These are phyloP conservation scores for Backusella circina DNA, from an alignment of 192 early-diverging fungal species.

Conservation along the genomic window DNA sequence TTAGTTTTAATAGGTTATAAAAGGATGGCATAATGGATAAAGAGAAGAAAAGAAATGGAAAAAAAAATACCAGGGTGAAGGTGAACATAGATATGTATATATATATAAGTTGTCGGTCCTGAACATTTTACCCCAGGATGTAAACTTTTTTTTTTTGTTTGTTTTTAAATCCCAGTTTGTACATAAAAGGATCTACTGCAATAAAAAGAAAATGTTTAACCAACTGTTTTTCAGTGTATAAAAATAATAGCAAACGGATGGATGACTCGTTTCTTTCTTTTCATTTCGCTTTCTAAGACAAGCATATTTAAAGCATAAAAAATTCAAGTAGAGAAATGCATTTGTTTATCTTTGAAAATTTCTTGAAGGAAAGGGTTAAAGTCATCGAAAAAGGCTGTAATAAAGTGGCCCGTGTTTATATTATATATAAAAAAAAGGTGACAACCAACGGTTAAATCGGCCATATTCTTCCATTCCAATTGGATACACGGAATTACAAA, in stretches of 20 bases:
- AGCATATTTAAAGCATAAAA: too few relatives aligned
- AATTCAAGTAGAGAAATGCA: too few relatives aligned
- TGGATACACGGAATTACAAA: background rate
- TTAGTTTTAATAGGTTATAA: background rate
- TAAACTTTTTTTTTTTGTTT: too few relatives aligned
- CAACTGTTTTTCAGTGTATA: too few relatives aligned
- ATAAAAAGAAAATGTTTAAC: too few relatives aligned
- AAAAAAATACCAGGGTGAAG: background rate
- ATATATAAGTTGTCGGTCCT: background rate
- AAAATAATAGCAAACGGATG: too few relatives aligned
- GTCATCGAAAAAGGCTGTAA: background rate
- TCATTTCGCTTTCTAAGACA: too few relatives aligned
- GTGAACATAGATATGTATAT: background rate
- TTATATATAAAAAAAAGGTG: background rate
- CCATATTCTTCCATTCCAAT: background rate
- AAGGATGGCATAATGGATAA: background rate
- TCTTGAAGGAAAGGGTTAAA: too few relatives aligned
- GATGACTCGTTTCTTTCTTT: too few relatives aligned
- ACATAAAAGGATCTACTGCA: background rate
- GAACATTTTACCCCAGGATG: background rate
- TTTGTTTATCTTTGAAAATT: too few relatives aligned
- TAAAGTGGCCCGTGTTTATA: background rate
- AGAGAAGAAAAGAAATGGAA: background rate
- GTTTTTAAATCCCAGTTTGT: background rate
- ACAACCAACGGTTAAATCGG: background rate